Evolutionary conservation across 2,329 filamentous ascomycete species (phyloP).

Genomic region (Exophiala sp.): DNA sequence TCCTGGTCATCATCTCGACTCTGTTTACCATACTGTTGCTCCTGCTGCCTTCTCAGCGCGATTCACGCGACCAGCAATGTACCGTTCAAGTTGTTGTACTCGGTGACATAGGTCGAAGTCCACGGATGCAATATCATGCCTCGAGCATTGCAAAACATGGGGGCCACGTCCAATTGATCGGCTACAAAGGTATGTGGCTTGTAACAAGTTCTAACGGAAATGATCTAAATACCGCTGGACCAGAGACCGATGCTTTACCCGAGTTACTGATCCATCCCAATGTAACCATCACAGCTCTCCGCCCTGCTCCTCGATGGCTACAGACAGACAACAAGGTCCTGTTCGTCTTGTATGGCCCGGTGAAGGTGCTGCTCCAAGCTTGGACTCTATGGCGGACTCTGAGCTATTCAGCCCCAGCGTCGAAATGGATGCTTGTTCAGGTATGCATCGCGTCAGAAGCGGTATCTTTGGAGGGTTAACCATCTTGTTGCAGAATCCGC

Average conservation of each 20-base stretch:
- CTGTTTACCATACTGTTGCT: slow-evolving; percentile 48
- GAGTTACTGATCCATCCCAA: slow-evolving; percentile 63
- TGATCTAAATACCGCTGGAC: slow-evolving; percentile 18
- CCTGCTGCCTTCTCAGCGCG: slow-evolving; percentile 45
- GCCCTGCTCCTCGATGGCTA: slow-evolving; percentile 60
- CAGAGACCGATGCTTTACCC: slow-evolving; percentile 75
- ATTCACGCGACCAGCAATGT: slow-evolving; percentile 33
- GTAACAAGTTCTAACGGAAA: not conserved
- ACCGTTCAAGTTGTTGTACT: slow-evolving; percentile 80
- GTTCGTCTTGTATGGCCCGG: slow-evolving; percentile 70
- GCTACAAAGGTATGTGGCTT: slow-evolving; percentile 63
- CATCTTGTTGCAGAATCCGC: slow-evolving; percentile 63
- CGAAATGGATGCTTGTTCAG: slow-evolving; percentile 80
- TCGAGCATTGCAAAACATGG: slow-evolving; percentile 82
- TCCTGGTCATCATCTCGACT: slow-evolving; percentile 39
- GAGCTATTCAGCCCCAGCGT: slow-evolving; percentile 65
- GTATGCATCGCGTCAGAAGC: slow-evolving; percentile 37
- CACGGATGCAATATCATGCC: slow-evolving; percentile 98
- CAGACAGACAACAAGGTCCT: slow-evolving; percentile 63
- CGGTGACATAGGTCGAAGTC: slow-evolving; percentile 90
- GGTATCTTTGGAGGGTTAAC: slow-evolving; percentile 20
- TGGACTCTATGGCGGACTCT: slow-evolving; percentile 65
- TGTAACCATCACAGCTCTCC: slow-evolving; percentile 66
- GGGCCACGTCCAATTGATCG: slow-evolving; percentile 74
- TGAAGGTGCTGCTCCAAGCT: slow-evolving; percentile 82